Percentiles rank a stretch among this genome's conserved stretches.
These are phyloP conservation scores for Yarrowia porcina DNA, from an alignment of 805 yeast genomes.

Conservation along the genomic window DNA sequence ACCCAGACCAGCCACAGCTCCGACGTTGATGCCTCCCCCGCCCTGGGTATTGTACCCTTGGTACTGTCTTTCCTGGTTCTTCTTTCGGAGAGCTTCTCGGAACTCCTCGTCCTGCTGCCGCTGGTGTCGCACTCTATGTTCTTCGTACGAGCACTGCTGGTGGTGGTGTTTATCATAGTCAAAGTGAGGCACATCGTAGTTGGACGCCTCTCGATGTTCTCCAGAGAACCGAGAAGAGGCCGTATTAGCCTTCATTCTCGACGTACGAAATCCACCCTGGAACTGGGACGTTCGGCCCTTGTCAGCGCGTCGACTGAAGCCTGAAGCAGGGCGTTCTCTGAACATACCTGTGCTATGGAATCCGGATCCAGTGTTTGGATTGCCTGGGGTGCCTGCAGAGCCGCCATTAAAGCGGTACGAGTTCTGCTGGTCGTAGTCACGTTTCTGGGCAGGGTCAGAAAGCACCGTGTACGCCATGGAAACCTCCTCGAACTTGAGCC, in stretches of 20 bases:
- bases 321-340: slow-evolving; percentile 26
- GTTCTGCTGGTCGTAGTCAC: slow-evolving; percentile 24
- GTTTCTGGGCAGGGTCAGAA: slow-evolving; percentile 39
- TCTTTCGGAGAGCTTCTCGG: neutral
- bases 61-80: neutral
- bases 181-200: slow-evolving; percentile 41
- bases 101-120: slow-evolving; percentile 20
- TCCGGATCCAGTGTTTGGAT: slow-evolving; percentile 25
- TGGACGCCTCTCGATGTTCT: slow-evolving; percentile 29
- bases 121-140: slow-evolving; percentile 30
- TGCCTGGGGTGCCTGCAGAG: neutral
- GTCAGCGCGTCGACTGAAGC: slow-evolving; percentile 27
- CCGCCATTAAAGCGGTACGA: neutral
- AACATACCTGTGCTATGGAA: slow-evolving; percentile 18
- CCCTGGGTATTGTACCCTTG: neutral
- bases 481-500: slow-evolving; percentile 52
- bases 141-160: slow-evolving; percentile 37
- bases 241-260: slow-evolving; percentile 30
- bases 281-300: slow-evolving; percentile 10
- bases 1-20: slow-evolving; percentile 12
- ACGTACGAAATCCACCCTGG: slow-evolving; percentile 31
- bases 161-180: slow-evolving; percentile 37
- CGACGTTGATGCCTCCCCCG: neutral
- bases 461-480: slow-evolving; percentile 66
- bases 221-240: neutral